Evolutionary conservation across 169 alveolate species (phyloP).

Genomic region (Eimeria brunetti): DNA sequence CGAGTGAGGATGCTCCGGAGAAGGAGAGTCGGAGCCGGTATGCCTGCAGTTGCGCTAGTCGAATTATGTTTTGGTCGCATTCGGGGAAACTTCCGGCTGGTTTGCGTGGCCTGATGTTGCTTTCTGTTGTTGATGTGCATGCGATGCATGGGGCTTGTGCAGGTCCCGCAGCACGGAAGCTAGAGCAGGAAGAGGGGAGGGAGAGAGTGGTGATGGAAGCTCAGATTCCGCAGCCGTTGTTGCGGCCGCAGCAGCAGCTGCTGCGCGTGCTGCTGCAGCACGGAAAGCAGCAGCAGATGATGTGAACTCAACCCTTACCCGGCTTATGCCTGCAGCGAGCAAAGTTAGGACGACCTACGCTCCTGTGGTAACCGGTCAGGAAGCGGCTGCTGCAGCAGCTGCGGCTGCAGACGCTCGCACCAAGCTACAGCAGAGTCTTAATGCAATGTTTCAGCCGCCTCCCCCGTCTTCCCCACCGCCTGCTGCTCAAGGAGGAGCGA

Average conservation of each 20-base stretch:
- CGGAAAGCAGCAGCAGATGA: constrained; percentile 72
- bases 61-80: neutral
- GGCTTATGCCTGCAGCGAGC: constrained; percentile 69
- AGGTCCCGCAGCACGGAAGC: constrained; percentile 67
- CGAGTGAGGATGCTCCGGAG: constrained; percentile 59
- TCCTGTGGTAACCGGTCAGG: constrained; percentile 40
- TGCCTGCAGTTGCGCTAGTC: neutral
- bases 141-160: constrained; percentile 7
- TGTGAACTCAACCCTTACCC: constrained; percentile 31
- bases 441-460: constrained; percentile 66
- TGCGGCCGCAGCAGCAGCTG: constrained; percentile 72
- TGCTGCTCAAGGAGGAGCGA: constrained; percentile 41
- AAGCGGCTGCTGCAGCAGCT: constrained; percentile 56
- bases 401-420: constrained; percentile 68
- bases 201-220: constrained; percentile 38
- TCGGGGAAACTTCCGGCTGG: neutral
- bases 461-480: constrained; percentile 71
- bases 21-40: constrained; percentile 68
- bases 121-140: neutral
- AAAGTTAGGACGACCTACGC: constrained; percentile 48
- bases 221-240: constrained; percentile 54
- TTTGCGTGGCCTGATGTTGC: neutral
- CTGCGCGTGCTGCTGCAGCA: constrained; percentile 71
- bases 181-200: neutral
- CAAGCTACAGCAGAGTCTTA: constrained; percentile 60